Evolutionary conservation across 257 asterid genomes (phyloP).

Genomic region (Oldenlandia corymbosa): DNA sequence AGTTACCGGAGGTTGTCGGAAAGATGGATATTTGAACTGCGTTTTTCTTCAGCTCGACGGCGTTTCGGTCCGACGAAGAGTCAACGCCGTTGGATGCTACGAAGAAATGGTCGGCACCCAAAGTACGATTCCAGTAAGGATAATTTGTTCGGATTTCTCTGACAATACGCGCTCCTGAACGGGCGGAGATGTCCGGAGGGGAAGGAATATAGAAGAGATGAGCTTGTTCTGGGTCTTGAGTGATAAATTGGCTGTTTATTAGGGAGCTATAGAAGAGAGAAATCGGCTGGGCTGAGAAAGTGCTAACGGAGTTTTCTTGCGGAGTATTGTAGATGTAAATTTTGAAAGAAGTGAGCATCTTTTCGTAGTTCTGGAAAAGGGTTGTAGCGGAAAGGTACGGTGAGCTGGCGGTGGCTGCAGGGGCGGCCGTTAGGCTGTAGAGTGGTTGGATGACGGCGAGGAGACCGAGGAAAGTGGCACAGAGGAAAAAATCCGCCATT

Average conservation of each 20-base stretch:
- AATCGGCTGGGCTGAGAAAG: constrained; percentile 33
- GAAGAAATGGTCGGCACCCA: constrained; percentile 94
- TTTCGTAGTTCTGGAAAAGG: constrained; percentile 47
- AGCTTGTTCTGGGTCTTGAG: constrained; percentile 55
- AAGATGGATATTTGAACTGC: constrained; percentile 64
- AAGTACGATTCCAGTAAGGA: constrained; percentile 82
- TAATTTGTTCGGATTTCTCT: constrained; percentile 39
- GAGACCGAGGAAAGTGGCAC: constrained; percentile 11
- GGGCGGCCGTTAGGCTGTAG: constrained; percentile 15
- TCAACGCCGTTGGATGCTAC: constrained; percentile 60
- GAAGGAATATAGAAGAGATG: constrained; percentile 76
- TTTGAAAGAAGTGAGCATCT: constrained; percentile 55
- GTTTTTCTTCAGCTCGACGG: constrained; percentile 83
- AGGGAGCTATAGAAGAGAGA: constrained; percentile 61
- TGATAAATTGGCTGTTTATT: constrained; percentile 49
- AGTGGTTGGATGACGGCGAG: not conserved
- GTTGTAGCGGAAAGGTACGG: constrained; percentile 64
- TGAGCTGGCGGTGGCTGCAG: constrained; percentile 24
- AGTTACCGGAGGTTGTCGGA: constrained; percentile 63
- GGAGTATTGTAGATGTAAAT: constrained; percentile 56
- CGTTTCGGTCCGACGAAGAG: constrained; percentile 63
- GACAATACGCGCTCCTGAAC: constrained; percentile 56
- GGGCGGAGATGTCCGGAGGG: constrained; percentile 55
- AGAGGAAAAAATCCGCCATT: constrained; percentile 13
- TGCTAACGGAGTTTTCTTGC: constrained; percentile 20